Base-by-base conservation (phyloP, 2,329 filamentous ascomycete genomes). In the Elsinoe arachidis region DNA sequence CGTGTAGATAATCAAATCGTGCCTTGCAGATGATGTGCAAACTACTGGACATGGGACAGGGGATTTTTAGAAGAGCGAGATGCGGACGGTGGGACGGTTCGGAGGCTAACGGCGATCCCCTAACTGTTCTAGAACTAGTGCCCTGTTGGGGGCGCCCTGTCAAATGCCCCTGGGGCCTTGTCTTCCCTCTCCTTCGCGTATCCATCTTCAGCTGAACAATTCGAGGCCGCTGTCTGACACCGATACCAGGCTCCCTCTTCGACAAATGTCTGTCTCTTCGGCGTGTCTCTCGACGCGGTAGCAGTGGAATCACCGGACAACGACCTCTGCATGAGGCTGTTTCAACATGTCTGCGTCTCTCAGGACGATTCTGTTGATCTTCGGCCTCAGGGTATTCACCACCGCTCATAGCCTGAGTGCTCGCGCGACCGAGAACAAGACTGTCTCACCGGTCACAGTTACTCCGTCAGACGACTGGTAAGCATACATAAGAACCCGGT, bases 391-490 rank as follows among this genome's bases (percentile, higher is more conserved):
- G 35, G 19, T 37, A 17, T 11, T 15, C 15, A 17, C 23, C 2
- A 23, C 33, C 33, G 49, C 49, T 21, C 49, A 35, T 15, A 15
- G 34, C 35, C 49, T 53, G 49, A 26, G 14, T 53, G 33, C 34
- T 53, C 49, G 49, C 34, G 49, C 53, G 23, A 55, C 39, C 12
- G 17, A 33, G n/a, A 15, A 30, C 14, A 46, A 56, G 35, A 14
- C 21, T 3, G 10, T 30, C 10, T 12, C 23, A 30, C 39, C 54
- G 21, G 43, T 56, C 14, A 33, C 54, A n/a, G 54, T 56, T 26
- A 43, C 54, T 7, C 54, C 54, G 7, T 56, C 54, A 38, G 54
- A 46, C 14, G 33, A 46, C 23, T 56, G 54, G 54, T 49, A 15
- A 35, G 54, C 23, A 17, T 39, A 5, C 4, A 14, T 5, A 23